phyloP scores from a whole-genome alignment of 2,329 filamentous ascomycete species.

The Penicillium sp. region DNA sequence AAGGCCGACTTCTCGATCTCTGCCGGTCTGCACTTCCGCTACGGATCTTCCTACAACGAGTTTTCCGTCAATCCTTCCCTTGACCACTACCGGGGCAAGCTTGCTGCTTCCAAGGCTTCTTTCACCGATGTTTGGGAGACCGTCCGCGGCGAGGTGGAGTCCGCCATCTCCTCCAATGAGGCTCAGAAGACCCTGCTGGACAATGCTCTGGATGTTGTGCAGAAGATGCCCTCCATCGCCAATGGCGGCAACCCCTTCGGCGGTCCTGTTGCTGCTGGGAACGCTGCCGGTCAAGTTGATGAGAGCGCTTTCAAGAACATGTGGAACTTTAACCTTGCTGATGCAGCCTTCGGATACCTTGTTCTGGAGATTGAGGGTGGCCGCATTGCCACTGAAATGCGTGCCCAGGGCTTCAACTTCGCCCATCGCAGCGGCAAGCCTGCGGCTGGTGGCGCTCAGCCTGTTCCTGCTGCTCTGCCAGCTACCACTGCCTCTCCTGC shows the following conservation, averaged over 20 bases:
- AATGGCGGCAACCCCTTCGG: slow-evolving; percentile 97
- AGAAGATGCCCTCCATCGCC: slow-evolving; percentile 95
- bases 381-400: slow-evolving; percentile 97
- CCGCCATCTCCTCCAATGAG: slow-evolving; percentile 89
- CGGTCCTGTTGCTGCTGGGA: slow-evolving; percentile 72
- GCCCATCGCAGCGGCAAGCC: slow-evolving; percentile 90
- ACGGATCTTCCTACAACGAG: slow-evolving; percentile 99
- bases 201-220: slow-evolving; percentile 88
- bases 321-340: slow-evolving; percentile 99
- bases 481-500: slow-evolving; percentile 39
- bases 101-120: slow-evolving; percentile 95
- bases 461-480: slow-evolving; percentile 31
- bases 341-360: slow-evolving; percentile 95
- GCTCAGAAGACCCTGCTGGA: slow-evolving; percentile 89
- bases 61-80: slow-evolving; percentile 98
- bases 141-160: slow-evolving; percentile 92
- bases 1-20: slow-evolving; percentile 99
- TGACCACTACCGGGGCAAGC: slow-evolving; percentile 97
- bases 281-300: slow-evolving; percentile 82
- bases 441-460: slow-evolving; percentile 41
- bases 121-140: slow-evolving; percentile 99
- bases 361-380: slow-evolving; percentile 94
- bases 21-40: slow-evolving; percentile 95
- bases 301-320: slow-evolving; percentile 99
- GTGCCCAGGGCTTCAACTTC: slow-evolving; percentile 98